These are phyloP conservation scores for Trifolium pratense DNA, from an alignment of 306 rosid species.

Conservation along the genomic window DNA sequence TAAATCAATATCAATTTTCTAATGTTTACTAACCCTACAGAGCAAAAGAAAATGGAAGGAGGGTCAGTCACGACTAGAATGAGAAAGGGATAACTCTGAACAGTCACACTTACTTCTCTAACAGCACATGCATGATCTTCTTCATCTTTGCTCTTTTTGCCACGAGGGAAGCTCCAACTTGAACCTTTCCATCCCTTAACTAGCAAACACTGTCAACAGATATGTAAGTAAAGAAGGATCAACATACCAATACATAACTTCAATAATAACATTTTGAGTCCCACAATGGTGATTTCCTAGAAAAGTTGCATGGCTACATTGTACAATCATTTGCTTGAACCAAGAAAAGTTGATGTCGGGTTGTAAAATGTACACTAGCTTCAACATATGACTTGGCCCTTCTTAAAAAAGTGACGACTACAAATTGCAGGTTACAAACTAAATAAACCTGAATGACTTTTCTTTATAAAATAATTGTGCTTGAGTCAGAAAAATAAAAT, in stretches of 20 bases:
- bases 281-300: not conserved
- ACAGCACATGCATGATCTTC: slow-evolving; percentile 97
- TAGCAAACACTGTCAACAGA: slow-evolving; percentile 75
- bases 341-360: not conserved
- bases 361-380: slow-evolving; percentile 4
- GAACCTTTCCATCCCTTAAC: slow-evolving; percentile 99
- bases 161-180: slow-evolving; percentile 99
- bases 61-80: slow-evolving; percentile 1
- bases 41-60: slow-evolving; percentile 25
- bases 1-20: slow-evolving; percentile 29
- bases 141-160: slow-evolving; percentile 96
- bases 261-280: slow-evolving; percentile 1
- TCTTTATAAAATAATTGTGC: not conserved
- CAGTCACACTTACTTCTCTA: slow-evolving; percentile 74
- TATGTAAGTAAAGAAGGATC: slow-evolving; percentile 34
- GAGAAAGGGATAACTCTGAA: slow-evolving; percentile 20
- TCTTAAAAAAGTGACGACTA: not conserved
- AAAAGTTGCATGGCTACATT: not conserved
- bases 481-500: not conserved
- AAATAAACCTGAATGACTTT: slow-evolving; percentile 4
- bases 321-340: slow-evolving; percentile 4
- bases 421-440: slow-evolving; percentile 5
- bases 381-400: not conserved
- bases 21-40: slow-evolving; percentile 29
- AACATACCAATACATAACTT: slow-evolving; percentile 25